Percentiles rank a stretch among this genome's conserved stretches.
Evolutionary conservation across 768 basidiomycete genomes (phyloP).

Genomic region (Sporobolomyces roseus): DNA sequence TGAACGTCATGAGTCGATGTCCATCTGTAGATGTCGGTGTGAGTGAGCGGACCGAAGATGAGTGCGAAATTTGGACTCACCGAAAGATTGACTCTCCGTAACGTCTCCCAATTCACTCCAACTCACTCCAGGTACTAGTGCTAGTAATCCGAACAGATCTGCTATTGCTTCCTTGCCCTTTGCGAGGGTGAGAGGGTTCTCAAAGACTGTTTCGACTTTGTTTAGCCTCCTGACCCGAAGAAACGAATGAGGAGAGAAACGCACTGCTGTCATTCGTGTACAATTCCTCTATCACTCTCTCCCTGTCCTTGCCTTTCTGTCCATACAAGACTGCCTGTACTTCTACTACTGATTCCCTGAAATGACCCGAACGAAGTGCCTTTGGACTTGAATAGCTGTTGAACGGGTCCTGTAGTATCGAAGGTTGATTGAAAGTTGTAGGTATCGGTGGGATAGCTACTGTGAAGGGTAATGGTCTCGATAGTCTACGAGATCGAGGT

Average conservation of each 20-base stretch:
- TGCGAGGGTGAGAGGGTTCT: conserved; percentile 37
- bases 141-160: conserved; percentile 36
- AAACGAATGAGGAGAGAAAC: too few relatives aligned
- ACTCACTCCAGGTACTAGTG: conserved; percentile 30
- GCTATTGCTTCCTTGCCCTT: conserved; percentile 20
- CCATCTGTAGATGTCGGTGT: conserved; percentile 60
- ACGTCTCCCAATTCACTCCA: conserved; percentile 39
- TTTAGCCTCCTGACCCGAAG: neutral
- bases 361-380: neutral
- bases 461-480: conserved; percentile 10
- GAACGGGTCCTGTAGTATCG: conserved; percentile 9
- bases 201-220: conserved; percentile 13
- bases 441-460: conserved; percentile 7
- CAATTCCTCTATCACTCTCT: conserved; percentile 1
- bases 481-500: conserved; percentile 3
- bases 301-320: conserved; percentile 16
- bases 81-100: conserved; percentile 13
- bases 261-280: conserved; percentile 22
- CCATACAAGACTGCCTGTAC: conserved; percentile 33
- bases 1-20: conserved; percentile 66
- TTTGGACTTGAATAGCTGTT: neutral
- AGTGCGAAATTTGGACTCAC: neutral
- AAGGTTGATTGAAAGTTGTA: neutral
- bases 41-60: neutral
- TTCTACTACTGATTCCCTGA: conserved; percentile 6